phyloP scores from a whole-genome alignment of 2,329 filamentous ascomycete genomes.

The Cladosporium sp. region DNA sequence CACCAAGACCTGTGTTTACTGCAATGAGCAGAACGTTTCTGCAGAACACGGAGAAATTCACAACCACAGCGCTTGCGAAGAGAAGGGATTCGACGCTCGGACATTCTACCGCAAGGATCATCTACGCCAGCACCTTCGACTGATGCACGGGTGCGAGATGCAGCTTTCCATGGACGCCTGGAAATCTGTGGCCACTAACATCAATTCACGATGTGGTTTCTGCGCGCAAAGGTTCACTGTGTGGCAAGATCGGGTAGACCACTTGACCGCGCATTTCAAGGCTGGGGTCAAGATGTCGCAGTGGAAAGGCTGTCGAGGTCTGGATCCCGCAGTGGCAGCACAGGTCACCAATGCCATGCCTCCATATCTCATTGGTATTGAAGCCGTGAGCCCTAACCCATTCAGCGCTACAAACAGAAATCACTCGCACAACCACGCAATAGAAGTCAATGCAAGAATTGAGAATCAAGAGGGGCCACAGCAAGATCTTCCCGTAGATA shows the following conservation, averaged over 20 bases:
- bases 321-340: slow-evolving; percentile 45
- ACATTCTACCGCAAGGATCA: slow-evolving; percentile 63
- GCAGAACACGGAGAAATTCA: slow-evolving; percentile 56
- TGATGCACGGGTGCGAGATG: slow-evolving; percentile 60
- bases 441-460: not conserved
- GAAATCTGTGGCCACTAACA: slow-evolving; percentile 52
- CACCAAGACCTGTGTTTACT: slow-evolving; percentile 56
- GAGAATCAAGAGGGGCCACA: slow-evolving; percentile 10
- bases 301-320: slow-evolving; percentile 54
- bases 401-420: slow-evolving; percentile 41
- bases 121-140: slow-evolving; percentile 56
- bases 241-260: slow-evolving; percentile 51
- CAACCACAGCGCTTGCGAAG: slow-evolving; percentile 61
- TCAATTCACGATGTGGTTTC: slow-evolving; percentile 54
- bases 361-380: slow-evolving; percentile 48
- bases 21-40: slow-evolving; percentile 50
- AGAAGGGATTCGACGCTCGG: slow-evolving; percentile 60
- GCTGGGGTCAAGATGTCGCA: slow-evolving; percentile 49
- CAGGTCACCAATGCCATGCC: slow-evolving; percentile 51
- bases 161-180: slow-evolving; percentile 62
- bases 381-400: slow-evolving; percentile 42
- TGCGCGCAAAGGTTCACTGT: slow-evolving; percentile 44
- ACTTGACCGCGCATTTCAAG: slow-evolving; percentile 53
- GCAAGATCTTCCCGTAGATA: not conserved
- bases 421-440: slow-evolving; percentile 20